Conservation (phyloP, 129 eudicot species). For the Pseudognaphalium luteoalbum region DNA sequence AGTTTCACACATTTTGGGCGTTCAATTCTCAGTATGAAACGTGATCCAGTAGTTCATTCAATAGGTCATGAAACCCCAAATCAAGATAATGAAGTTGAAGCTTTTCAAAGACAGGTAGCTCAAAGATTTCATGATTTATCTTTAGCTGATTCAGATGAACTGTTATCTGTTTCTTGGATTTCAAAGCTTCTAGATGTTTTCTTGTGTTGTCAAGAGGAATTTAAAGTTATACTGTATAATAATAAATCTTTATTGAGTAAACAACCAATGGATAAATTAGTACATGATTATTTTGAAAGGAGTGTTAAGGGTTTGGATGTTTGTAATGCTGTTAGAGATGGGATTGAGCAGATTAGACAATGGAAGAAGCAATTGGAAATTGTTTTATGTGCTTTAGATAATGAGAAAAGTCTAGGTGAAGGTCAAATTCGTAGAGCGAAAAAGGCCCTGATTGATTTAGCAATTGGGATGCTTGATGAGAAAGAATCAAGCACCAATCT, state of each 20-base stretch:
- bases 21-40: conserved; percentile 52
- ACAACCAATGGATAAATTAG: conserved; percentile 47
- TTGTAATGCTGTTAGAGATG: conserved; percentile 65
- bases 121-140: conserved; percentile 46
- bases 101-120: conserved; percentile 53
- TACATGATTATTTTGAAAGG: conserved; percentile 63
- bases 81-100: conserved; percentile 50
- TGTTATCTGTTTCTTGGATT: conserved; percentile 67
- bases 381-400: conserved; percentile 59
- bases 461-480: conserved; percentile 64
- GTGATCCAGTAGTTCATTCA: conserved; percentile 58
- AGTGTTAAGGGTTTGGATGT: conserved; percentile 73
- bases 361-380: conserved; percentile 71
- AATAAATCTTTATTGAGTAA: conserved; percentile 30
- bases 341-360: conserved; percentile 60
- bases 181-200: conserved; percentile 61
- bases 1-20: conserved; percentile 42
- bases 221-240: conserved; percentile 36
- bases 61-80: conserved; percentile 50
- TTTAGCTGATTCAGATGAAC: conserved; percentile 40
- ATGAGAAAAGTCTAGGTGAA: conserved; percentile 58
- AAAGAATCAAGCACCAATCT: conserved; percentile 27
- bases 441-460: conserved; percentile 64
- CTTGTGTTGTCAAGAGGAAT: conserved; percentile 60
- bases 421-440: conserved; percentile 71